Percentiles rank a stretch among this genome's conserved stretches.
Conservation (phyloP, 2,329 filamentous ascomycete genomes). For the Fusarium sp. region DNA sequence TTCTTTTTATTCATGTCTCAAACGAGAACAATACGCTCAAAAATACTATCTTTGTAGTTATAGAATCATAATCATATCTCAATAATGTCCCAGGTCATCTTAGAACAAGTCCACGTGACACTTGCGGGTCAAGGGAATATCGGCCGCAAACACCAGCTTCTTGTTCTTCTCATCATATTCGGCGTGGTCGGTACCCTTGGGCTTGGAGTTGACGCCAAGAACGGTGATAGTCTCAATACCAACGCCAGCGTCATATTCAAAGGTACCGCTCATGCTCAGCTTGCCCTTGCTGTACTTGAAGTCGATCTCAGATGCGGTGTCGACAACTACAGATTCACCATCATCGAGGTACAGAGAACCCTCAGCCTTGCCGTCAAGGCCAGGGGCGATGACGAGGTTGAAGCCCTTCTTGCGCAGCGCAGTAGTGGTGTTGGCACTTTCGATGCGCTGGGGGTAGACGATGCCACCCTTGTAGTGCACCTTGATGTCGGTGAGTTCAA, state of each 20-base stretch:
- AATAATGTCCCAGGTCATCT: rapidly evolving
- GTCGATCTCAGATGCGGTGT: slow-evolving; percentile 66
- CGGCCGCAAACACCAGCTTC: slow-evolving; percentile 40
- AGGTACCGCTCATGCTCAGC: slow-evolving; percentile 65
- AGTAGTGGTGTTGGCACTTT: slow-evolving; percentile 71
- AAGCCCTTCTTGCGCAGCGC: slow-evolving; percentile 74
- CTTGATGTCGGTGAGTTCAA: slow-evolving; percentile 67
- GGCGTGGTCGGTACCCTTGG: slow-evolving; percentile 22
- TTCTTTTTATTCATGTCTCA: neutral
- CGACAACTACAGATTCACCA: slow-evolving; percentile 73
- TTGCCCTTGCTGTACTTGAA: slow-evolving; percentile 70
- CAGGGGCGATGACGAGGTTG: slow-evolving; percentile 75
- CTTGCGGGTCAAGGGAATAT: slow-evolving; percentile 41
- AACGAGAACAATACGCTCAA: neutral
- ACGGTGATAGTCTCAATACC: slow-evolving; percentile 63
- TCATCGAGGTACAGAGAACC: slow-evolving; percentile 82
- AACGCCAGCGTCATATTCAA: slow-evolving; percentile 64
- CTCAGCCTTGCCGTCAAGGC: slow-evolving; percentile 69
- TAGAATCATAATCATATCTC: neutral
- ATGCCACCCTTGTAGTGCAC: slow-evolving; percentile 74
- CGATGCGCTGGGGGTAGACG: slow-evolving; percentile 70
- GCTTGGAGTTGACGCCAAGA: slow-evolving; percentile 54
- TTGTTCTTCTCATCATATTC: slow-evolving; percentile 44
- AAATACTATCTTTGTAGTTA: no score
- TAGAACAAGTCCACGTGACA: slow-evolving; percentile 17